Base-by-base conservation (phyloP, 192 early-diverging fungal genomes). In the Coemansia sp. region DNA sequence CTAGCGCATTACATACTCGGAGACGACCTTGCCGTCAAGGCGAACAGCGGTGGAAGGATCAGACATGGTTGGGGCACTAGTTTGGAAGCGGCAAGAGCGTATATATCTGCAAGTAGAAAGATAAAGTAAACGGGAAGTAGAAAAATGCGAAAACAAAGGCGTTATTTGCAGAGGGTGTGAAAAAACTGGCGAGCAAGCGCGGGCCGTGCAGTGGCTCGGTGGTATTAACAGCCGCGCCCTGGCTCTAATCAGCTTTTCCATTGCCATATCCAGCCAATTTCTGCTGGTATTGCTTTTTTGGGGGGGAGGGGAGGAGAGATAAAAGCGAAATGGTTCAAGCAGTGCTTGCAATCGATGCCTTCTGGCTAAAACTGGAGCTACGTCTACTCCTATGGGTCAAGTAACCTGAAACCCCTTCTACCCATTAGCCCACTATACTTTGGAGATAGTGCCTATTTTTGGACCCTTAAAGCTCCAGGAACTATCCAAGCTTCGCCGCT, bases 1-100 rank as follows among this genome's bases (percentile, higher is more conserved):
- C 10, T 35, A 21, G 38, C 18, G 14, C 40, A 49, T 30, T 19
- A 54, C 68, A 64, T 70, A 70, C 68, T 55, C 61, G 6, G 68
- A 52, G 43, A 71, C 53, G 21, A 45, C 50, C 46, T 65, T 71
- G 44, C 68, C 68, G 52, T 65, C 63, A 38, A 69, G 46, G 36
- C 59, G 59, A 21, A 48, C 44, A 40, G 59, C 58, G 20, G 49
- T 45, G 43, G 53, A 18, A 7, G 39, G 33, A 23, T 61, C 65
- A 35, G 59, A 23, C 59, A 68, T 68, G 30, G 16, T 35, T n/a
- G 39, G 23, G 28, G 15, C 14, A 30, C 20, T 18, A n/a, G 21
- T 26, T 26, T 55, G 38, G 28, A 33, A 33, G 41, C 30, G 31
- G 28, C n/a, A 55, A n/a, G 48, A 26, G 48, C 33, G 28, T 15